Evolutionary conservation across 805 yeast genomes (phyloP).

Genomic region (Candida corydali): DNA sequence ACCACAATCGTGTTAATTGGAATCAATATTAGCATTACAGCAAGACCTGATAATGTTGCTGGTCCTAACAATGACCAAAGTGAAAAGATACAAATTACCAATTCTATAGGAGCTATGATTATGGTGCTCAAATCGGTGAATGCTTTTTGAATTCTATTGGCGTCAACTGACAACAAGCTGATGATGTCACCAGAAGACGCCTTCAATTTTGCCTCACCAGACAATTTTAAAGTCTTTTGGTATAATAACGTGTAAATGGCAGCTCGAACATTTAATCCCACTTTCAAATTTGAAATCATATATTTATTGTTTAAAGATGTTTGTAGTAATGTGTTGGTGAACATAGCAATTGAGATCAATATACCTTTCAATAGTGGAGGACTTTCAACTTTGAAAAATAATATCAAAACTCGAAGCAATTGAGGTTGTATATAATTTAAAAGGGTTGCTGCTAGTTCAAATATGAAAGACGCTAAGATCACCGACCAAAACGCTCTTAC

Average conservation of each 20-base stretch:
- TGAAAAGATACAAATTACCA: slow-evolving; percentile 67
- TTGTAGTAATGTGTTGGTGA: slow-evolving; percentile 54
- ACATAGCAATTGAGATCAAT: slow-evolving; percentile 60
- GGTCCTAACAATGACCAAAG: slow-evolving; percentile 72
- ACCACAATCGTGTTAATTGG: slow-evolving; percentile 75
- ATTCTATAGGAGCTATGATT: slow-evolving; percentile 94
- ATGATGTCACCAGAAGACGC: slow-evolving; percentile 87
- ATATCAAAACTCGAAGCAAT: slow-evolving; percentile 61
- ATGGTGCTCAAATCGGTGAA: slow-evolving; percentile 70
- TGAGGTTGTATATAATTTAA: slow-evolving; percentile 79
- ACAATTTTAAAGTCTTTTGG: slow-evolving; percentile 64
- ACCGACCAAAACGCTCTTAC: slow-evolving; percentile 23
- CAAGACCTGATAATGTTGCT: slow-evolving; percentile 94
- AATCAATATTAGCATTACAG: slow-evolving; percentile 69
- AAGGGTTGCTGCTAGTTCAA: slow-evolving; percentile 19
- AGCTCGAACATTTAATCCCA: slow-evolving; percentile 63
- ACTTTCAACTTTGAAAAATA: slow-evolving; percentile 44
- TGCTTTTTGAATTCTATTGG: slow-evolving; percentile 81
- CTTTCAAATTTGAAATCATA: slow-evolving; percentile 51
- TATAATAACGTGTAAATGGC: slow-evolving; percentile 66
- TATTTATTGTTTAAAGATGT: slow-evolving; percentile 69
- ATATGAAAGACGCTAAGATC: slow-evolving; percentile 18
- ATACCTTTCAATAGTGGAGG: slow-evolving; percentile 55
- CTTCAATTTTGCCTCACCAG: slow-evolving; percentile 58
- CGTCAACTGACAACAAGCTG: slow-evolving; percentile 90